phyloP scores from a whole-genome alignment of 306 rosid species.

The Rosa multiflora region DNA sequence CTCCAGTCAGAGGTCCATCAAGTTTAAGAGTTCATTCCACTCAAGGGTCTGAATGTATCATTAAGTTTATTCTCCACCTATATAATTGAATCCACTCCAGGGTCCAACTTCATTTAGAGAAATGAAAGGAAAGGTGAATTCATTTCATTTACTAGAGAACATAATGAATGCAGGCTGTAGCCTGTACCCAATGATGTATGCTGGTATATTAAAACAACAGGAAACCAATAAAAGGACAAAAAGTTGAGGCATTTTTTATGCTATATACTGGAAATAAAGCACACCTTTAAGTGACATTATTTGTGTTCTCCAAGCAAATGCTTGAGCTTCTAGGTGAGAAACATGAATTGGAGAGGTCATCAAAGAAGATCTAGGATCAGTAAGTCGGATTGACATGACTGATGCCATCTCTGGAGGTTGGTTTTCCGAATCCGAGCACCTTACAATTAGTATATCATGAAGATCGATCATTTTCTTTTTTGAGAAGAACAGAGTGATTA shows the following conservation, averaged over 20 bases:
- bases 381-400: conserved; percentile 65
- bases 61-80: not conserved
- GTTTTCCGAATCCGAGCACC: conserved; percentile 51
- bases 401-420: conserved; percentile 45
- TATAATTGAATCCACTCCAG: not conserved
- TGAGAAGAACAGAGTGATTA: not conserved
- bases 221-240: not conserved
- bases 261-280: conserved; percentile 15
- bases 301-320: conserved; percentile 72
- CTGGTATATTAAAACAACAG: not conserved
- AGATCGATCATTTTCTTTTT: conserved; percentile 10
- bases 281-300: conserved; percentile 68
- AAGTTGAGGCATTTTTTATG: not conserved
- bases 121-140: conserved; percentile 12
- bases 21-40: not conserved
- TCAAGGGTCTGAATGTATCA: not conserved
- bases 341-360: conserved; percentile 53
- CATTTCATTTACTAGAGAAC: conserved; percentile 19
- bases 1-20: not conserved
- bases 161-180: conserved; percentile 6
- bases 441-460: conserved; percentile 36
- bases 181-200: conserved; percentile 14
- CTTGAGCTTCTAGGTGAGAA: conserved; percentile 45
- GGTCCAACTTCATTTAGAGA: conserved; percentile 7
- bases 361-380: conserved; percentile 57